phyloP scores from a whole-genome alignment of 169 alveolate species.

The Amoebophrya sp. region DNA sequence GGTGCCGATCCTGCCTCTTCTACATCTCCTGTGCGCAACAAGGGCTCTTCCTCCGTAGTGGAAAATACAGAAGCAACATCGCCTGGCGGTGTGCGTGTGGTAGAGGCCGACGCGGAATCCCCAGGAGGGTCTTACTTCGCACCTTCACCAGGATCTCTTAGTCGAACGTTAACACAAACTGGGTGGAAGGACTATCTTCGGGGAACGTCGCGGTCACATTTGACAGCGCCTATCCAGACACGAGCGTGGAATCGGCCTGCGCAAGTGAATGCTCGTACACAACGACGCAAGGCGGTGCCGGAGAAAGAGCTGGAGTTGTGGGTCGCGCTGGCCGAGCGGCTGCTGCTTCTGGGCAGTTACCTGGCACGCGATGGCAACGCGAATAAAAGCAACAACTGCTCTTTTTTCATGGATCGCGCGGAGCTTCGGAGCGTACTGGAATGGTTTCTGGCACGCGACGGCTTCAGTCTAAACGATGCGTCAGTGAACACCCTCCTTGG shows the following conservation, averaged over 20 bases:
- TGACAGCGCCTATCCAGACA: not conserved
- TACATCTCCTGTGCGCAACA: no score
- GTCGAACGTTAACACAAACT: no score
- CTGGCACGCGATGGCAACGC: not conserved
- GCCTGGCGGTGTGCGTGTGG: no score
- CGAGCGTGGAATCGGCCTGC: not conserved
- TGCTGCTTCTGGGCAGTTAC: not conserved
- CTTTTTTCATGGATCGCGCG: not conserved
- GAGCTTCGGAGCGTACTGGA: not conserved
- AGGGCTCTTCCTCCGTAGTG: no score
- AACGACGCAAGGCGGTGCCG: not conserved
- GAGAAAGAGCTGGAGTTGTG: not conserved
- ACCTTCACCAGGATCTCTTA: no score
- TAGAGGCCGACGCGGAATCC: no score
- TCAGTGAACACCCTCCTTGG: not conserved
- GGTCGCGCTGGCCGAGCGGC: not conserved
- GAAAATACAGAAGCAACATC: no score
- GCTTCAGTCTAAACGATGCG: not conserved
- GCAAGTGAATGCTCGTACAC: not conserved
- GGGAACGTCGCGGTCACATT: not conserved
- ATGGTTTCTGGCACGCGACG: not conserved
- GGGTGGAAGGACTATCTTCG: not conserved
- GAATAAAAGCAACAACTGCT: not conserved
- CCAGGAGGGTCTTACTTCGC: no score
- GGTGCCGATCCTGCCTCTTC: no score